Conservation (phyloP, 2,329 filamentous ascomycete species). For the Cryphonectria radicalis region DNA sequence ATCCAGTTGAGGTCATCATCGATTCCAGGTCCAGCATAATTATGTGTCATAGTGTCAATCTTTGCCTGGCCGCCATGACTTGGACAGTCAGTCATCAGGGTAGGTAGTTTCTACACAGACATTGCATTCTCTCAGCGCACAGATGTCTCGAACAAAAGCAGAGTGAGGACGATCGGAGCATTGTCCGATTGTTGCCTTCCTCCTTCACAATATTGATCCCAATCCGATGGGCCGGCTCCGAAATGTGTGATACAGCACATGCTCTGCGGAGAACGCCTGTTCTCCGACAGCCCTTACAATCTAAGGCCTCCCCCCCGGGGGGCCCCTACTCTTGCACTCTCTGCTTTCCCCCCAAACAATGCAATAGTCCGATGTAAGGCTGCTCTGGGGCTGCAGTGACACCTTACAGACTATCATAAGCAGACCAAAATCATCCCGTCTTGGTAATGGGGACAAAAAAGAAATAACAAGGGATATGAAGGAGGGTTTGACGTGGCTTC, state of each 20-base stretch:
- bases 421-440: not conserved
- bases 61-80: not conserved
- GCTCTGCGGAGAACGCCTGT: not conserved
- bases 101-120: not conserved
- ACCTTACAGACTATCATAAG: not conserved
- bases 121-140: too few relatives aligned
- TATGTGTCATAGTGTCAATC: not conserved
- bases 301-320: too few relatives aligned
- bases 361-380: conserved; percentile 7
- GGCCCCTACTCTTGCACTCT: not conserved
- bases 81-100: not conserved
- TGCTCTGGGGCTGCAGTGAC: conserved; percentile 5
- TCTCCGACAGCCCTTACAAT: not conserved
- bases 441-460: not conserved
- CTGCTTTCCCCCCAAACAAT: not conserved
- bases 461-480: not conserved
- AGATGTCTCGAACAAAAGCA: not conserved
- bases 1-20: not conserved
- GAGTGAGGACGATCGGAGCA: not conserved
- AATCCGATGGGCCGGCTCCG: conserved; percentile 5
- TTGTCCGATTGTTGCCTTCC: not conserved
- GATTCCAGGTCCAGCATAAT: not conserved
- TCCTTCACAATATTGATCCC: not conserved
- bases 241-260: not conserved
- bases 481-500: conserved; percentile 2